Base-by-base conservation (phyloP, 352 stramenopile species). In the Vaucheria bursata region DNA sequence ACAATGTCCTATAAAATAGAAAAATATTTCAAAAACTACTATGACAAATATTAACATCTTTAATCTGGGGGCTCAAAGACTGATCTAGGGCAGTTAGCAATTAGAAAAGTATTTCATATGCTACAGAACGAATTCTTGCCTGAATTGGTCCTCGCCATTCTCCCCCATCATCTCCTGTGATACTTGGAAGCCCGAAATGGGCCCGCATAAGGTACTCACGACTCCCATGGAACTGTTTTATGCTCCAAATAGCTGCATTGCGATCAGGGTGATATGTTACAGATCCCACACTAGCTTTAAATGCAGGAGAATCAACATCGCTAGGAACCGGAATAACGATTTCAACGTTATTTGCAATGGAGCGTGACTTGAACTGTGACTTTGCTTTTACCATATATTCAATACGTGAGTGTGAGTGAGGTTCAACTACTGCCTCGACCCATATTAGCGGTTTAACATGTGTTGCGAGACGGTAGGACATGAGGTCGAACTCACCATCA, bases 371-470 rank as follows among this genome's bases (percentile, higher is more conserved):
- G 89, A 99, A 99, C 84, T 99, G 94, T 38, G 89, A 97, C 84
- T 98, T 97, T 52, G 95, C 96, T 74, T 94, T 93, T 66, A 95
- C 88, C 94, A 98, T 98, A 89, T 98, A 98, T 89, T 98, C 94
- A 83, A 99, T 98, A 45, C 95, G 89, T 40, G 87, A 95, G 80
- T 94, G 93, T 12, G 92, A 96, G 85, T 98, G 94, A 0, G 93
- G 94, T 85, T 99, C 95, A 5, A 99, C 95, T n/a, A 98, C 93
- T 0, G 95, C 71, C 77, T 83, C 74, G 1, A 97, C 91, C 95
- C 95, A 99, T 80, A 99, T 98, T 1, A 99, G 87, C 34, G 96
- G 96, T 88, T 99, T 99, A 36, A 99, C 95, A 81, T 99, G 92
- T 7, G 95, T 99, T 69, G 95, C 93, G 7, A 99, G 84, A 67